Base-by-base conservation (phyloP, 345 rosid genomes). In the Sisymbrium irio region DNA sequence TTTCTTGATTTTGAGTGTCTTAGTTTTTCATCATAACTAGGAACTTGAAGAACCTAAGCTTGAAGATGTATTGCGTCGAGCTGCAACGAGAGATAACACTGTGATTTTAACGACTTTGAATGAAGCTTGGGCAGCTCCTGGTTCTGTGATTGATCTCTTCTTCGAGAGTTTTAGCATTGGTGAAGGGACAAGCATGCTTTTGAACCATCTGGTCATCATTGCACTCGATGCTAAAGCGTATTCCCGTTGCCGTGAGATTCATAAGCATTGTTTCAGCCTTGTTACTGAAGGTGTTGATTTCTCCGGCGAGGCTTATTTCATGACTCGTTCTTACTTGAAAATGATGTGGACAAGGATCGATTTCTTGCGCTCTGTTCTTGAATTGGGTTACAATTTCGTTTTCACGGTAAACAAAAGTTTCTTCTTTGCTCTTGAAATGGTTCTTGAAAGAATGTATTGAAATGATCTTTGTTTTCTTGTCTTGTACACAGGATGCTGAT, bases 321-420 rank as follows among this genome's bases (percentile, higher is more conserved):
- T 89, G 97, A 89, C 97, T 15, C 75, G 78, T 18, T 69, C 78
- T 28, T 94, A 94, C 81, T 81, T 94, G 85, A 82, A 82, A 77
- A 87, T 91, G 98, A 91, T 91, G 98, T 94, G 98, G 97, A 87
- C 85, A 75, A 84, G 98, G 72, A 87, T 94, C 55, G 89, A 88
- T 44, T 89, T 94, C 74, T 71, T 94, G 45, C 82, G 82, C 3
- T 51, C 86, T 54, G 88, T 94, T 72, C 98, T 94, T 75, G 93
- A 89, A 72, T 25, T 88, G 90, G 97, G 97, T 6, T 94, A 89
- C 77, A 84, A 78, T 69, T 94, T 94, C 28, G 81, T 94, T 57
- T 94, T 91, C 87, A 91, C 98, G 82, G 98, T 94, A 87, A 71
- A 60, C 96, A 89, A 86, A 69, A 56, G 4, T 1, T 45, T 15